Conservation (phyloP, 352 stramenopile genomes). For the Elongisporangium anandrum region DNA sequence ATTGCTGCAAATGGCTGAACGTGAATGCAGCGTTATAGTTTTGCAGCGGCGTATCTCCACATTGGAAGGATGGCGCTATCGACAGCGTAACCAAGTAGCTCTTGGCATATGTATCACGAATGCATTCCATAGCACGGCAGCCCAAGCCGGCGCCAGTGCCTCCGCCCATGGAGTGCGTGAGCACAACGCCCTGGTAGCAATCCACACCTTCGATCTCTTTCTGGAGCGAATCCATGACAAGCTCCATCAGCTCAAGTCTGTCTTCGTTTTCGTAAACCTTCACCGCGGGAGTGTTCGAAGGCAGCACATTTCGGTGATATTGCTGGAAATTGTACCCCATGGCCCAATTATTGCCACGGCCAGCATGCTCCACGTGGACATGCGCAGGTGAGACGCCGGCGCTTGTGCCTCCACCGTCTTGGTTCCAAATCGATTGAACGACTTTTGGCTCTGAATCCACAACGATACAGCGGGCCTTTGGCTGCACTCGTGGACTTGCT, state of each 20-base stretch:
- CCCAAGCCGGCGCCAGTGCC: conserved; percentile 80
- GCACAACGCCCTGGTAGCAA: conserved; percentile 60
- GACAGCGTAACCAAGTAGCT: conserved; percentile 61
- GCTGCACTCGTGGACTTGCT: not conserved
- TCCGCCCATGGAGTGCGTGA: conserved; percentile 80
- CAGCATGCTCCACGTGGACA: conserved; percentile 56
- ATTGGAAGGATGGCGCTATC: conserved; percentile 56
- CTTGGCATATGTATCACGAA: conserved; percentile 74
- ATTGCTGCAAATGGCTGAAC: conserved; percentile 56
- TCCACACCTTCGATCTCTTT: conserved; percentile 68
- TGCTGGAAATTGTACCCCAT: conserved; percentile 79
- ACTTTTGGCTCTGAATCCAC: conserved; percentile 83
- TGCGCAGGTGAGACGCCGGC: conserved; percentile 34
- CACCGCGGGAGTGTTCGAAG: conserved; percentile 5
- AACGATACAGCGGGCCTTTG: conserved; percentile 55
- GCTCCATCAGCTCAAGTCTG: conserved; percentile 47
- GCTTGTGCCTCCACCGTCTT: not conserved
- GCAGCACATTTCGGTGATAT: conserved; percentile 27
- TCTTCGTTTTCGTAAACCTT: conserved; percentile 15
- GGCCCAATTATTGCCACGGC: conserved; percentile 87
- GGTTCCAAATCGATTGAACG: conserved; percentile 26
- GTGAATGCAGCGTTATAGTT: conserved; percentile 86
- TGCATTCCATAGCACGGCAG: conserved; percentile 76
- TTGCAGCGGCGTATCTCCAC: conserved; percentile 75
- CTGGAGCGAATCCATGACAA: conserved; percentile 70